Evolutionary conservation across 2,329 filamentous ascomycete genomes (phyloP).

Genomic region (Ophiocordyceps sinensis): DNA sequence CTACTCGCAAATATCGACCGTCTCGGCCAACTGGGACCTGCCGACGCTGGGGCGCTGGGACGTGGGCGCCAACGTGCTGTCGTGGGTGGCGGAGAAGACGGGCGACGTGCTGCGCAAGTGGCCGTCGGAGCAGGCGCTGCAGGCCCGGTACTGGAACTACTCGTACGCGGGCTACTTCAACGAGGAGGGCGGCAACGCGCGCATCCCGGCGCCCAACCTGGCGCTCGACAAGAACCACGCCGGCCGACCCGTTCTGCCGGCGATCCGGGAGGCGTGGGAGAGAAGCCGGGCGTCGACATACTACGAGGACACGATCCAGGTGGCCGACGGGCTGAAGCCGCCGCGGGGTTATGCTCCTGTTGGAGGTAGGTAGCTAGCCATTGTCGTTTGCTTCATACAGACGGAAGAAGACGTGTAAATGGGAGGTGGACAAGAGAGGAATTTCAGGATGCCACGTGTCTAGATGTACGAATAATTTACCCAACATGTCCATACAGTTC

Average conservation of each 20-base stretch:
- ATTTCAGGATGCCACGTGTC: no score
- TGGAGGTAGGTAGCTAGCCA: constrained; percentile 1
- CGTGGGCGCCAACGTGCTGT: constrained; percentile 56
- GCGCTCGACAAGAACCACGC: constrained; percentile 14
- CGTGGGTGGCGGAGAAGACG: constrained; percentile 44
- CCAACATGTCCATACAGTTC: no score
- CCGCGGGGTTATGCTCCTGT: constrained; percentile 21
- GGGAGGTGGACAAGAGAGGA: no score
- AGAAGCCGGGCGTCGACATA: constrained; percentile 24
- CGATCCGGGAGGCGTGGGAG: constrained; percentile 23
- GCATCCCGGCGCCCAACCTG: constrained; percentile 26
- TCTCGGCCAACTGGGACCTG: constrained; percentile 55
- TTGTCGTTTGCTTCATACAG: no score
- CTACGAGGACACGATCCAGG: constrained; percentile 24
- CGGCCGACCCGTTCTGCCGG: constrained; percentile 20
- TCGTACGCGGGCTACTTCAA: constrained; percentile 39
- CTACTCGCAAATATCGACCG: constrained; percentile 54
- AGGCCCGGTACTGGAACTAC: constrained; percentile 33
- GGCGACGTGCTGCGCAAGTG: constrained; percentile 34
- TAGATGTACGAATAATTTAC: no score
- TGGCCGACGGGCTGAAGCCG: constrained; percentile 27
- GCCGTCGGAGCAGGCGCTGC: constrained; percentile 17
- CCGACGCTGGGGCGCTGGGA: constrained; percentile 58
- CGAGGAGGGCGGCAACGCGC: constrained; percentile 15
- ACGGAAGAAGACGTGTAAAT: no score